Evolutionary conservation across 1,284 basidiomycete genomes (phyloP), one percentile per base, ranked within the genome.

Genomic region (Caloboletus inedulis): DNA sequence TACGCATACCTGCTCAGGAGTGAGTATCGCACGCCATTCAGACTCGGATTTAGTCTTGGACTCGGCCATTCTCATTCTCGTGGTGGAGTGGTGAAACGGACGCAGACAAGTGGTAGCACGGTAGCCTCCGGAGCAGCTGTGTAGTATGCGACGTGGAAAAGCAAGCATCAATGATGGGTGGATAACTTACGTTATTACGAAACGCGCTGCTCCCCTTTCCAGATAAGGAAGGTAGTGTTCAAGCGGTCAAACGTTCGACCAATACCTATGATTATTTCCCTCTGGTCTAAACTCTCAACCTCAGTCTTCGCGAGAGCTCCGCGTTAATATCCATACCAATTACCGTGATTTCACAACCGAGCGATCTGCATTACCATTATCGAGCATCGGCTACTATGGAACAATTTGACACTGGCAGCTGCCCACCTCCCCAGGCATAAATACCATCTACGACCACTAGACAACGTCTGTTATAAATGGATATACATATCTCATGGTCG

Each of bases 21-120:
- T 83, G 46, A 97, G 79, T 54, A 92, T 70, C 3, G 92, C 90
- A 58, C 81, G 79, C 94, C 94, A 97, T 69, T 96, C 92, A n/a
- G 75, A 68, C 6, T 94, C 90, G 27, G 81, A 76, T 76, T 92
- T 94, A 30, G 52, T 42, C 55, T 54, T 54, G 42, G 66, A 43
- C 7, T 64, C 62, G 16, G 12, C 35, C 66, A 68, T 68, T 48
- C 35, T 5, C 23, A 23, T 23, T 5, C 23, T 57, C 1, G 45
- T 7, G 7, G 41, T 23, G 10, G 49, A 46, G 41, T 35, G 37
- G 46, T 53, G 30, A 40, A 62, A 49, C 7, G 31, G 47, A 46
- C 49, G 57, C 14, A 41, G 41, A 39, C 2, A 41, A 12, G 6
- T 10, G 18, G 34, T 19, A 12, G 21, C 16, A 25, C 9, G 40